A percentile compares a stretch with the other conserved stretches of the same genome.
Conservation (phyloP, 2,329 filamentous ascomycete genomes). For the Colletotrichum simmondsii region DNA sequence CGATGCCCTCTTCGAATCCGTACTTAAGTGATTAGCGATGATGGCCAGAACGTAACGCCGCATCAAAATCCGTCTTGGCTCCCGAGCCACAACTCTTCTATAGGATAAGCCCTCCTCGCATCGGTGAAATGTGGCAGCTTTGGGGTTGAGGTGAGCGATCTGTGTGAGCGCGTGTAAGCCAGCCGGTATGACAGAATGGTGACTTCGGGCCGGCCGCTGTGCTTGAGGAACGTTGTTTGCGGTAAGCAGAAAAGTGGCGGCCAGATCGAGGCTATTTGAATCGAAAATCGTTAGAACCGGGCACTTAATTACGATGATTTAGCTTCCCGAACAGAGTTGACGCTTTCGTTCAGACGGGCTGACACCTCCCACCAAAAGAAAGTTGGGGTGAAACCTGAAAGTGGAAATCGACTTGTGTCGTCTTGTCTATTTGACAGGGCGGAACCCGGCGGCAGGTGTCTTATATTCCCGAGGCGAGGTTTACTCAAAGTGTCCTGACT, state of each 20-base stretch:
- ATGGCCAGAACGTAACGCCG: not conserved
- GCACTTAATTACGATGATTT: not conserved
- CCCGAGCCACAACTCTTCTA: not conserved
- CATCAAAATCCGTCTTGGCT: not conserved
- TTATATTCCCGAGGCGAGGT: conserved; percentile 29
- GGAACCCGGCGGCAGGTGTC: conserved; percentile 36
- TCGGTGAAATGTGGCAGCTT: not conserved
- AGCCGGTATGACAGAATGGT: not conserved
- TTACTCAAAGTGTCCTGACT: conserved; percentile 19
- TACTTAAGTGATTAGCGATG: not conserved
- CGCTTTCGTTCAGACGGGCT: not conserved
- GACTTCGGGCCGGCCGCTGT: not conserved
- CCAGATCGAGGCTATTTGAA: not conserved
- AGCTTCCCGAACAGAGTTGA: not conserved
- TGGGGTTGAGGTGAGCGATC: not conserved
- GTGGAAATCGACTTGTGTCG: conserved; percentile 28
- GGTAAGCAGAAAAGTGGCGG: not conserved
- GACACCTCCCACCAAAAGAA: not conserved
- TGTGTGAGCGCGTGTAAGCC: not conserved
- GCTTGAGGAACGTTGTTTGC: not conserved
- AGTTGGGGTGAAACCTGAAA: not conserved
- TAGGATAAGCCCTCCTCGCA: not conserved
- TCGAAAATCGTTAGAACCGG: not conserved
- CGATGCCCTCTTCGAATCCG: not conserved
- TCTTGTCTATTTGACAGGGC: conserved; percentile 39